Evolutionary conservation across 1,284 basidiomycete species (phyloP).

Genomic region (Pseudozyma sp.): DNA sequence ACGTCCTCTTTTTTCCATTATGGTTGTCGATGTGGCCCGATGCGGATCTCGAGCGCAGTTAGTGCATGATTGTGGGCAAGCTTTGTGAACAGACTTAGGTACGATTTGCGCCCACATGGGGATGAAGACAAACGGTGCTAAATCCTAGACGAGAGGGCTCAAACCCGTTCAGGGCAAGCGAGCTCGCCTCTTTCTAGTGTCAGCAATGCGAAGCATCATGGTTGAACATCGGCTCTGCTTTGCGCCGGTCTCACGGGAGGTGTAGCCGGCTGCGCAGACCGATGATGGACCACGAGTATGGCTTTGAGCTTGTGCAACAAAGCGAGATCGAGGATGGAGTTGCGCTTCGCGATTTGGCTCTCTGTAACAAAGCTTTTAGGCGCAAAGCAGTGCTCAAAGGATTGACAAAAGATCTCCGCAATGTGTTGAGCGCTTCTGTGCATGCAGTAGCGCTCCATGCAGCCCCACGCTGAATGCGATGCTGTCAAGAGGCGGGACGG

Average conservation of each 20-base stretch:
- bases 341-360: no score
- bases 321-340: no score
- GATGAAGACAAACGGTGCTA: constrained; percentile 6
- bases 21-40: background rate
- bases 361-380: no score
- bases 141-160: constrained; percentile 5
- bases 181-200: constrained; percentile 14
- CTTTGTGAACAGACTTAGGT: constrained; percentile 1
- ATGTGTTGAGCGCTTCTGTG: no score
- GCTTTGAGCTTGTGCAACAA: no score
- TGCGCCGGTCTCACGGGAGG: background rate
- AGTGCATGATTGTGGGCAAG: background rate
- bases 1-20: no score
- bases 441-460: no score
- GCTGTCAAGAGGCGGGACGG: background rate
- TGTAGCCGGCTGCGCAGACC: background rate
- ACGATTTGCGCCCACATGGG: constrained; percentile 13
- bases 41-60: background rate
- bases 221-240: background rate
- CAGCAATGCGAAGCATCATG: background rate
- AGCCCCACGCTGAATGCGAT: background rate
- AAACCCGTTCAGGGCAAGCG: constrained; percentile 16
- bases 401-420: no score
- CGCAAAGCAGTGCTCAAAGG: no score
- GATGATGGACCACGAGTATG: no score